A percentile compares a stretch with the other conserved stretches of the same genome.
Conservation (phyloP, 1,139 yeast genomes). For the Hyphopichia burtonii region DNA sequence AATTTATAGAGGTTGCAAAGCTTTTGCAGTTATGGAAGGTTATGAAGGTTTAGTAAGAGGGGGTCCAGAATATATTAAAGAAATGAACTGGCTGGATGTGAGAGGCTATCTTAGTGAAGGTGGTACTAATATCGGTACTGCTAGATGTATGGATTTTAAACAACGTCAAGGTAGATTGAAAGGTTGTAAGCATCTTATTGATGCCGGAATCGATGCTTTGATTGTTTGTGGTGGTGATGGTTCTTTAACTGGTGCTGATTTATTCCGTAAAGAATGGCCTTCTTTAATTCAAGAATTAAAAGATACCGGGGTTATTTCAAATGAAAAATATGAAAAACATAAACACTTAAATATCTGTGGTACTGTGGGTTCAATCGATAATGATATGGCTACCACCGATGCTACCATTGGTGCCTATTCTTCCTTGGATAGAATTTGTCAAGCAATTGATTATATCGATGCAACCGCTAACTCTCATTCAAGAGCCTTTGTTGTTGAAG, state of each 20-base stretch:
- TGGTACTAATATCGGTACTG: constrained; percentile 83
- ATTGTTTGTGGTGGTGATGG: constrained; percentile 89
- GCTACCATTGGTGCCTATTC: constrained; percentile 82
- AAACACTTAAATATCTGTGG: constrained; percentile 70
- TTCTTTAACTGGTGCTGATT: constrained; percentile 79
- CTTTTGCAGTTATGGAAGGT: constrained; percentile 74
- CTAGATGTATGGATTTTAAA: constrained; percentile 67
- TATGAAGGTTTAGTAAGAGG: constrained; percentile 75
- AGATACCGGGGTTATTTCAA: constrained; percentile 46
- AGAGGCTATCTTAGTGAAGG: constrained; percentile 73
- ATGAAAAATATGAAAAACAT: constrained; percentile 52
- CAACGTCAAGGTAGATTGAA: constrained; percentile 66
- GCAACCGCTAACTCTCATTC: constrained; percentile 85
- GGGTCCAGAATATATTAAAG: constrained; percentile 55
- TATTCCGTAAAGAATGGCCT: constrained; percentile 80
- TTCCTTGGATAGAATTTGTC: constrained; percentile 72
- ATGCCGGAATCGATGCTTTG: constrained; percentile 73
- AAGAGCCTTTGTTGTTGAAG: constrained; percentile 80
- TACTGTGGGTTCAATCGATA: constrained; percentile 78
- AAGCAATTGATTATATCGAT: constrained; percentile 77
- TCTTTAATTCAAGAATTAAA: constrained; percentile 61
- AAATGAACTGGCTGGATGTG: constrained; percentile 77
- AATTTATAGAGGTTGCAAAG: constrained; percentile 68
- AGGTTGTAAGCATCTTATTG: constrained; percentile 68
- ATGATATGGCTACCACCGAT: constrained; percentile 82